Conservation (phyloP, 495 filamentous ascomycete genomes). For the Neurospora sp. region DNA sequence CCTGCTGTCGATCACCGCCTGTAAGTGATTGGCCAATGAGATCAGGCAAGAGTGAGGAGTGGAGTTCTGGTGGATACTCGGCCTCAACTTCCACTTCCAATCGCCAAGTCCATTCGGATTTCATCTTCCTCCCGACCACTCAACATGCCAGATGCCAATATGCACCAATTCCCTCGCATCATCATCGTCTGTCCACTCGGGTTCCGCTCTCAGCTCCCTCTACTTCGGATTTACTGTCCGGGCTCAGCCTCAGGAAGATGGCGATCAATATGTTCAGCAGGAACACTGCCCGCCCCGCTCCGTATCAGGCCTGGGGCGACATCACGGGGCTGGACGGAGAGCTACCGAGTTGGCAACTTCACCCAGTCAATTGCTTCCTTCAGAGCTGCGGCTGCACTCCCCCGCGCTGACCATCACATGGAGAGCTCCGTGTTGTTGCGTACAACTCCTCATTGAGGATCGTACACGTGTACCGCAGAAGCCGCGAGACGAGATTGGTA, state of each 20-base stretch:
- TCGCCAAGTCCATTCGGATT: background rate
- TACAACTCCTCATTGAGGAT: background rate
- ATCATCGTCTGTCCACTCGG: background rate
- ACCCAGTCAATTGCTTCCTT: background rate
- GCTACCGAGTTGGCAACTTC: background rate
- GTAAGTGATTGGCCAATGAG: background rate
- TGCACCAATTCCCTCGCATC: background rate
- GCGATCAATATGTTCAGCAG: too few species aligned
- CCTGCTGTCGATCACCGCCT: background rate
- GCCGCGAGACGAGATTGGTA: background rate
- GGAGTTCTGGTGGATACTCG: background rate
- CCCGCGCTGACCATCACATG: background rate
- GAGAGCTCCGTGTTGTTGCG: background rate
- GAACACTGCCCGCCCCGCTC: too few species aligned
- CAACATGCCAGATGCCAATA: background rate
- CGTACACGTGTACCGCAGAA: background rate
- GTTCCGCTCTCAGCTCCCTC: background rate
- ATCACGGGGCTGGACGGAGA: too few species aligned
- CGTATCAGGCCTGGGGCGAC: too few species aligned
- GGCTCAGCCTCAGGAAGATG: too few species aligned
- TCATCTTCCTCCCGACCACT: background rate
- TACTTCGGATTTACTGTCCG: background rate
- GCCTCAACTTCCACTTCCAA: background rate
- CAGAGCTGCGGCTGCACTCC: background rate
- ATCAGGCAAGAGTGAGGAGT: fast-evolving